A percentile compares a stretch with the other conserved stretches of the same genome.
These are phyloP conservation scores for Botryotinia calthae DNA, from an alignment of 2,329 filamentous ascomycete genomes.

Conservation along the genomic window DNA sequence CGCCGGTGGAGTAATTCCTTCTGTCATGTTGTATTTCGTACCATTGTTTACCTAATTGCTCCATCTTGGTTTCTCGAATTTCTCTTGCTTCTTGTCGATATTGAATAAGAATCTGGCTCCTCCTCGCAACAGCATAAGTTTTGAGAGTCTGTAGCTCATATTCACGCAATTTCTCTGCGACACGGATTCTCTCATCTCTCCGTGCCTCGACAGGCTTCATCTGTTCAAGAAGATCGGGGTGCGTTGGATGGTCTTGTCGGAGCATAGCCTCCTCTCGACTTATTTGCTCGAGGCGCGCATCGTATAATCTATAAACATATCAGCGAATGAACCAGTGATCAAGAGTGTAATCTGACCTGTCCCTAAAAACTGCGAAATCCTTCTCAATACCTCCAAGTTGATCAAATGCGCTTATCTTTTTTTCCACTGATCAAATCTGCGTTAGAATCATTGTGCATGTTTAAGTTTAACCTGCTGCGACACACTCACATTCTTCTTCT, in stretches of 20 bases:
- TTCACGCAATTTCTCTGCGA: slow-evolving; percentile 69
- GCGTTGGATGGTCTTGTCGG: slow-evolving; percentile 61
- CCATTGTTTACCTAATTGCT: slow-evolving; percentile 82
- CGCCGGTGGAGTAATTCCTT: slow-evolving; percentile 71
- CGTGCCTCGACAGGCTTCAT: slow-evolving; percentile 82
- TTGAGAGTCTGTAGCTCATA: slow-evolving; percentile 73
- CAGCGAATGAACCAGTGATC: slow-evolving; percentile 24
- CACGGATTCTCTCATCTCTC: slow-evolving; percentile 73
- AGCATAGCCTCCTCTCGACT: slow-evolving; percentile 68
- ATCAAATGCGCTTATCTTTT: slow-evolving; percentile 76
- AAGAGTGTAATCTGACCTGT: slow-evolving; percentile 54
- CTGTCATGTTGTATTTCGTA: slow-evolving; percentile 91
- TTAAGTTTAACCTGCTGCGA: background rate
- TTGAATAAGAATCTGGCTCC: slow-evolving; percentile 83
- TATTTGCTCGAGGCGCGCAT: slow-evolving; percentile 79
- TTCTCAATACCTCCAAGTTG: slow-evolving; percentile 78
- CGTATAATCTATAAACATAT: slow-evolving; percentile 64
- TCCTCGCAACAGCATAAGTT: slow-evolving; percentile 73
- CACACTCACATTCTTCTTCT: slow-evolving; percentile 60
- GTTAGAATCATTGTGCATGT: background rate
- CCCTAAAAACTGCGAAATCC: slow-evolving; percentile 83
- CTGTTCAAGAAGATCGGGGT: slow-evolving; percentile 89
- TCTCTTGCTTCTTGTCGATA: slow-evolving; percentile 86
- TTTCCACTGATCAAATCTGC: slow-evolving; percentile 58
- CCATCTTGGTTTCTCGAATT: slow-evolving; percentile 74